Percentiles rank a stretch among this genome's conserved stretches.
These are phyloP conservation scores for Mortierella sp. DNA, from an alignment of 371 early-diverging fungal species.

Conservation along the genomic window DNA sequence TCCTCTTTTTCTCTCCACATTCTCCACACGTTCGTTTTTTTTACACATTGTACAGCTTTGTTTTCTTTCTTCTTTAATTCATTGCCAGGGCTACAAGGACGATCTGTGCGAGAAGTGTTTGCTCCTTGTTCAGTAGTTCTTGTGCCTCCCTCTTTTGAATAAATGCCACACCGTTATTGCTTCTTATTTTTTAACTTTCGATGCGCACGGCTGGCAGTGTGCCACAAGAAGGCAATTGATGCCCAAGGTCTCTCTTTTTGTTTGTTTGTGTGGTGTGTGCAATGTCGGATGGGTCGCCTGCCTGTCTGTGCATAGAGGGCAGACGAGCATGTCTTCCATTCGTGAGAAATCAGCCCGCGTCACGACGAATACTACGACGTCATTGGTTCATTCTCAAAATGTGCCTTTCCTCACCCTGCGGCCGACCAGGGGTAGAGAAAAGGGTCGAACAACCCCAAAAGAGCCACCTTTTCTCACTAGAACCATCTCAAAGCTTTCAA, in stretches of 20 bases:
- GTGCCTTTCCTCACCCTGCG: too few species aligned
- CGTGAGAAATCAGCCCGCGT: slow-evolving; percentile 7
- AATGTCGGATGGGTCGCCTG: neutral
- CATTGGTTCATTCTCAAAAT: neutral
- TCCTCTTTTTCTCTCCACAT: neutral
- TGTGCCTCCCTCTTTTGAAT: neutral
- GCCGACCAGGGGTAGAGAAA: neutral
- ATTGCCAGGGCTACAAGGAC: neutral
- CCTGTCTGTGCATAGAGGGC: neutral
- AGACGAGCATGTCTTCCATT: neutral
- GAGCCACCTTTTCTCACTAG: neutral
- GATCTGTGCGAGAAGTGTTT: neutral
- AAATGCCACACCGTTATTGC: neutral
- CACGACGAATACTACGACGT: slow-evolving; percentile 5
- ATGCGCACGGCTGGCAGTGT: neutral
- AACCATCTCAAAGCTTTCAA: neutral
- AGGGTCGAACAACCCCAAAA: neutral
- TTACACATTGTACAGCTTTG: neutral
- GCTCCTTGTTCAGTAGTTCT: neutral
- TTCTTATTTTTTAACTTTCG: neutral
- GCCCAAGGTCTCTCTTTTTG: too few species aligned
- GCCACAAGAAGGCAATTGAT: neutral
- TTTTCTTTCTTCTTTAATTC: neutral
- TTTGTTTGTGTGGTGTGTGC: neutral
- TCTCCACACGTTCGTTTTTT: neutral